phyloP scores from a whole-genome alignment of 495 filamentous ascomycete species.

The Thermothielavioides terrestris region DNA sequence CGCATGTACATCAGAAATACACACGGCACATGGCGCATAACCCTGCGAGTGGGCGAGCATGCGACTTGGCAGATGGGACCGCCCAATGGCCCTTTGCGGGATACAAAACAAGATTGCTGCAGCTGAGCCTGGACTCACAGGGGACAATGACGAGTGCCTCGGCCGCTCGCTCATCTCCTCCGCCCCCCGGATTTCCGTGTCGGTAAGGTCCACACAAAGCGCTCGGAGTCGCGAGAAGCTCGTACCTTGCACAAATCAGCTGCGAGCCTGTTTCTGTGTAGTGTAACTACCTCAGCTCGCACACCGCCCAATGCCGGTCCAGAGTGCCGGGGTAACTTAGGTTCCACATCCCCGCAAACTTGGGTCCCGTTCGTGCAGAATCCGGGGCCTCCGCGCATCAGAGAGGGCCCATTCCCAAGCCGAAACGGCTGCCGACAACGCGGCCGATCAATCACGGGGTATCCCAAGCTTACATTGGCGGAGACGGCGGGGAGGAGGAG shows the following conservation, averaged over 20 bases:
- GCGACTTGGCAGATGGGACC: not conserved
- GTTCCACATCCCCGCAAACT: conserved; percentile 13
- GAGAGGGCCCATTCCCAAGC: conserved; percentile 1
- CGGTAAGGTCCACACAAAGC: not conserved
- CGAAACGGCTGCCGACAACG: conserved; percentile 5
- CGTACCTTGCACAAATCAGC: too few relatives aligned
- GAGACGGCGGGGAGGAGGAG: not conserved
- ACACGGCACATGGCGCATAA: too few relatives aligned
- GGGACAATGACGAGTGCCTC: too few relatives aligned
- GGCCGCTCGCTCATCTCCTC: not conserved
- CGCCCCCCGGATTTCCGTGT: not conserved
- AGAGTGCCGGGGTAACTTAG: conserved; percentile 3
- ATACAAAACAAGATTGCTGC: too few relatives aligned
- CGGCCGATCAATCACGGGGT: too few relatives aligned
- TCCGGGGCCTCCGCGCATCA: conserved; percentile 8
- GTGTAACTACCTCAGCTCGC: too few relatives aligned
- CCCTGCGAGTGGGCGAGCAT: too few relatives aligned
- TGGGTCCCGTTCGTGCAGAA: not conserved
- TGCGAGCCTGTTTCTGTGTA: too few relatives aligned
- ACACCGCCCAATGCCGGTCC: conserved; percentile 2
- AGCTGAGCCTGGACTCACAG: too few relatives aligned
- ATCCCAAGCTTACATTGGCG: too few relatives aligned
- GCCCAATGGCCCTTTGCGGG: too few relatives aligned
- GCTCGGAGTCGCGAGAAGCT: conserved; percentile 19
- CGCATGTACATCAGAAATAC: too few relatives aligned